Base-by-base conservation (phyloP, 495 filamentous ascomycete genomes). In the Penicillium silybi region DNA sequence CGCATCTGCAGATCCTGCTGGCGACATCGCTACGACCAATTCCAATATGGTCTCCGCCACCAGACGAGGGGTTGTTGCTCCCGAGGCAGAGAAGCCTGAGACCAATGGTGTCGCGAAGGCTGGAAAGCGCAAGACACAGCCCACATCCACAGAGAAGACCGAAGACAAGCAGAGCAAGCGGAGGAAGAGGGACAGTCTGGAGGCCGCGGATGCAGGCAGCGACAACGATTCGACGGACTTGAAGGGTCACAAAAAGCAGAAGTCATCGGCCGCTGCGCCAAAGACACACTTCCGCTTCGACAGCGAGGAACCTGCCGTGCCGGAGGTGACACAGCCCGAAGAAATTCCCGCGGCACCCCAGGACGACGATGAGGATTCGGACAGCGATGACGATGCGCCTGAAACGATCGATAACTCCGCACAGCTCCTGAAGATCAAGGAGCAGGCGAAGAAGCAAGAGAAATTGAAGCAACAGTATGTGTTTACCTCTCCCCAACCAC, bases 361-460 rank as follows among this genome's bases (percentile, higher is more conserved):
- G 43, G 65, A 65, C 9, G 49, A 69, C 0, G 53, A 66, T 6
- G 63, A 65, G 6, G 69, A 75, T 11, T 65, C 67, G 23, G 61
- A 62, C 46, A 66, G 63, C 48, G 62, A 58, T 53, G 73, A 77
- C 41, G 78, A 82, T 56, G 80, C 78, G 16, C 79, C 79, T 5
- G 80, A 83, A 59, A 59, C 66, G 15, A 67, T 81, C 22, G 63
- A 73, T 20, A 77, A 77, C 50, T 72, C 74, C 25, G 64, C 74
- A 0, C 65, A 74, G 48, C 53, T 74, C 23, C 54, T 68, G 34
- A 69, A 66, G 46, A 67, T 74, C 9, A 74, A 67, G 49, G 61
- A 59, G 23, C 68, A 73, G 41, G 68, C 72, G n/a, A 70, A 70
- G 59, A 73, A 68, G 55, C 64, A 67, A 56, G 69, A 74, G 43